A percentile compares a stretch with the other conserved stretches of the same genome.
Conservation (phyloP, 352 stramenopile species). For the Hyaloperonospora arabidopsidis region DNA sequence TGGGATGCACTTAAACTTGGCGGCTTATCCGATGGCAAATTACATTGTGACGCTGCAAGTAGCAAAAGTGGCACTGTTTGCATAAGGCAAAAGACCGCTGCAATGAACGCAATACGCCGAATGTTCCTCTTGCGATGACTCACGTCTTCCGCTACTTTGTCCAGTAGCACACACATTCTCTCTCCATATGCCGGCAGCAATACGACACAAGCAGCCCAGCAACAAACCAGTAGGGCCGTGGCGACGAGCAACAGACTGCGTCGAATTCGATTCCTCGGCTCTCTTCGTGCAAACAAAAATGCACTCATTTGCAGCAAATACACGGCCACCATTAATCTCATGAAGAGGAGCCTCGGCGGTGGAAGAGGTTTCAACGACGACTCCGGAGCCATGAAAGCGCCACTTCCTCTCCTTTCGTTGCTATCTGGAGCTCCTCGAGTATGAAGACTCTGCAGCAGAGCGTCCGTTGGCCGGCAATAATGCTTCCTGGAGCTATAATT, state of each 20-base stretch:
- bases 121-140: constrained; percentile 47
- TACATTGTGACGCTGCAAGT: constrained; percentile 39
- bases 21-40: constrained; percentile 13
- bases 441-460: constrained; percentile 22
- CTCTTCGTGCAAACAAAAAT: constrained; percentile 32
- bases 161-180: constrained; percentile 47
- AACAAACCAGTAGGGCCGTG: constrained; percentile 33
- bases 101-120: constrained; percentile 48
- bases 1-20: constrained; percentile 14
- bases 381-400: constrained; percentile 3
- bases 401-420: constrained; percentile 19
- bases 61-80: constrained; percentile 39
- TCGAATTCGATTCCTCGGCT: too few relatives aligned
- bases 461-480: constrained; percentile 4
- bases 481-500: constrained; percentile 3
- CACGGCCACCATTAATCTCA: constrained; percentile 39
- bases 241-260: too few relatives aligned
- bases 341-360: constrained; percentile 45
- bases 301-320: constrained; percentile 43
- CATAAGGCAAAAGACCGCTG: constrained; percentile 49
- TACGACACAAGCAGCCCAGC: constrained; percentile 42
- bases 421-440: constrained; percentile 15
- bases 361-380: constrained; percentile 18
- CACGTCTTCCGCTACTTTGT: constrained; percentile 47
- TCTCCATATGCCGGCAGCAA: constrained; percentile 45